phyloP scores from a whole-genome alignment of 2,329 filamentous ascomycete genomes.

The Pseudogymnoascus sp. region DNA sequence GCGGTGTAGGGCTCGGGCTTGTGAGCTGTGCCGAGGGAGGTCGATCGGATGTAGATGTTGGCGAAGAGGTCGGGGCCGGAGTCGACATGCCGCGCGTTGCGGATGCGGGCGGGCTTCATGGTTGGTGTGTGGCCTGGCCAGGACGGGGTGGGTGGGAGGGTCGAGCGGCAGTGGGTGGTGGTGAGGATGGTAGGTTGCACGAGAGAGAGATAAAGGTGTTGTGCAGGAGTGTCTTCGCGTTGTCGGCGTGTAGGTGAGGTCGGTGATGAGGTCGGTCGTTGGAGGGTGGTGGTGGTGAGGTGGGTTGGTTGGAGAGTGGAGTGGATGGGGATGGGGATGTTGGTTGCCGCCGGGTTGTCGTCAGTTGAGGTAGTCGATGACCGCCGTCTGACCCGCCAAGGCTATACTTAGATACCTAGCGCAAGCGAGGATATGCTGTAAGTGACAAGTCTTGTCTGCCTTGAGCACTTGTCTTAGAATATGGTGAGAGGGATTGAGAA shows the following conservation, averaged over 20 bases:
- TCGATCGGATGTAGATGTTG: not conserved
- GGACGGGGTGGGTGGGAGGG: not conserved
- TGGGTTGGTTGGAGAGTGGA: not conserved
- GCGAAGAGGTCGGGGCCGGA: not conserved
- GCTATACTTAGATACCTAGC: not conserved
- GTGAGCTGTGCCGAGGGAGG: not conserved
- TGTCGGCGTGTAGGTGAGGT: not conserved
- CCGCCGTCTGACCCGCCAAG: not conserved
- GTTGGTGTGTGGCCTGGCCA: not conserved
- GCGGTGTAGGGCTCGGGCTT: not conserved
- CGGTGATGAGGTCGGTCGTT: not conserved
- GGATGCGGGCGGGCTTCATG: not conserved
- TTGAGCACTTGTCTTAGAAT: no score
- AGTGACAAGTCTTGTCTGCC: not conserved
- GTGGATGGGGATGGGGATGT: not conserved
- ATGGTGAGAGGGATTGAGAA: no score
- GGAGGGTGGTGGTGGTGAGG: not conserved
- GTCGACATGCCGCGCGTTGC: not conserved
- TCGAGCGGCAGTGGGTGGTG: not conserved
- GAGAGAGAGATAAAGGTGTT: not conserved
- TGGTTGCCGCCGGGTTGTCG: not conserved
- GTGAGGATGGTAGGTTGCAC: not conserved
- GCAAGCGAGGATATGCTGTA: not conserved
- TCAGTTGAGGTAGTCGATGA: not conserved
- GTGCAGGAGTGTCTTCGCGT: not conserved